These are phyloP conservation scores for Camellia japonica DNA, from an alignment of 148 eudicot species.

Conservation along the genomic window DNA sequence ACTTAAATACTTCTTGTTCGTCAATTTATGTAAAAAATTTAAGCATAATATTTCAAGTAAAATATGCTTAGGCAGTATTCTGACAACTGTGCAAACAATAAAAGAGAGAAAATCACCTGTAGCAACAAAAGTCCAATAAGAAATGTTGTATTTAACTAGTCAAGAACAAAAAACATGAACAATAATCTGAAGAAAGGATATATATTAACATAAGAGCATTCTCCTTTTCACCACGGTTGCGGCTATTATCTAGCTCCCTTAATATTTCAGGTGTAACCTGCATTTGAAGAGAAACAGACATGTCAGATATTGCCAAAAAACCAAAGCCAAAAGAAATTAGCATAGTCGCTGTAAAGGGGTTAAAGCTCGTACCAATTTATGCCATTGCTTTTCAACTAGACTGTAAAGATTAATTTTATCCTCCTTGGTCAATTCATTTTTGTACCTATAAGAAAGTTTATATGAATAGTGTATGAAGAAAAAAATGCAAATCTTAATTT, in stretches of 20 bases:
- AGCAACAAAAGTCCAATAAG: background rate
- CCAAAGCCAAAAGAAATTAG: background rate
- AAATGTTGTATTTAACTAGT: background rate
- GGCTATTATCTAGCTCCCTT: constrained; percentile 70
- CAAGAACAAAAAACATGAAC: background rate
- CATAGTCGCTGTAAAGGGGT: constrained; percentile 8
- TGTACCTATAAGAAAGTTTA: constrained; percentile 48
- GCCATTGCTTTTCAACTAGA: constrained; percentile 61
- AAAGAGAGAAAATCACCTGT: background rate
- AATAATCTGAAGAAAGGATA: constrained; percentile 51
- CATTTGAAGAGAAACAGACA: constrained; percentile 17
- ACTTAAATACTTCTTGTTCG: background rate
- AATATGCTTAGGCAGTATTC: background rate
- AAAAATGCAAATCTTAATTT: background rate
- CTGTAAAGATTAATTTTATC: constrained; percentile 58
- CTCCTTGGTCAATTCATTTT: constrained; percentile 72
- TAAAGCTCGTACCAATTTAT: constrained; percentile 52
- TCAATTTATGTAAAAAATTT: background rate
- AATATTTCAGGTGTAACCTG: constrained; percentile 89
- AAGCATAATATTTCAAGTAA: background rate
- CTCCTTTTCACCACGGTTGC: constrained; percentile 78
- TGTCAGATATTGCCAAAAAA: background rate
- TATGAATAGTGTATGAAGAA: background rate
- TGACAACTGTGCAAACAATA: constrained; percentile 4
- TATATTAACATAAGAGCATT: constrained; percentile 59